Percentiles rank a stretch among this genome's conserved stretches.
Conservation (phyloP, 2,329 filamentous ascomycete genomes). For the Fusarium sarcochroum region DNA sequence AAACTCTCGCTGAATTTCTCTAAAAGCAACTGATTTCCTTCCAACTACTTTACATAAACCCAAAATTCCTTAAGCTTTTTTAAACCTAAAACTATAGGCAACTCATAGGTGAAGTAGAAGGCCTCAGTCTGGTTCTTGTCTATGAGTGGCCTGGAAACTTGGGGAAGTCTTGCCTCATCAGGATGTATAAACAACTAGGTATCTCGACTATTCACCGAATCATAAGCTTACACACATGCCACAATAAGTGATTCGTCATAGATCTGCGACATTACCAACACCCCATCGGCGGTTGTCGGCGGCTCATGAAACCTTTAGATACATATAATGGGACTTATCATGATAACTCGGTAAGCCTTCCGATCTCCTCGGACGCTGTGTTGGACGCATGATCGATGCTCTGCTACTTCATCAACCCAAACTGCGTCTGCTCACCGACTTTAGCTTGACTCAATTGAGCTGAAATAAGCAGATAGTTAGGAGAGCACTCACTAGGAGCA, state of each 20-base stretch:
- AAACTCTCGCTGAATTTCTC: neutral
- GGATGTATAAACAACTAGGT: constrained; percentile 21
- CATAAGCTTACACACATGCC: constrained; percentile 7
- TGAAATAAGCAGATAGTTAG: too few relatives aligned
- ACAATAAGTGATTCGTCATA: constrained; percentile 6
- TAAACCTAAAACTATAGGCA: neutral
- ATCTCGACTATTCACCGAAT: constrained; percentile 37
- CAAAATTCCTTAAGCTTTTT: neutral
- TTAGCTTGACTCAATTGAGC: neutral
- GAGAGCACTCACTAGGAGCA: too few relatives aligned
- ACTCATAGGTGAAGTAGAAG: neutral
- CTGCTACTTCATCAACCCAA: too few relatives aligned
- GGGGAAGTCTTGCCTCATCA: constrained; percentile 32
- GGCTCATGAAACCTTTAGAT: constrained; percentile 23
- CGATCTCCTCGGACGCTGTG: neutral
- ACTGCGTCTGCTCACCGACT: constrained; percentile 1
- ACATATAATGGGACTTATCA: neutral
- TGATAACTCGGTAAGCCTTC: constrained; percentile 1
- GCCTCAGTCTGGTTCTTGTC: constrained; percentile 25
- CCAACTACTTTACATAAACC: neutral
- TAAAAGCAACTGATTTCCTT: neutral
- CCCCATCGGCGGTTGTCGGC: constrained; percentile 32
- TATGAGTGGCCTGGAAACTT: constrained; percentile 30
- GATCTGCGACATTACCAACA: constrained; percentile 12
- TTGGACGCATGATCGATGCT: neutral